Evolutionary conservation across 2,329 filamentous ascomycete species (phyloP), one percentile per base, ranked within the genome.

Genomic region (Botrytis galanthina): DNA sequence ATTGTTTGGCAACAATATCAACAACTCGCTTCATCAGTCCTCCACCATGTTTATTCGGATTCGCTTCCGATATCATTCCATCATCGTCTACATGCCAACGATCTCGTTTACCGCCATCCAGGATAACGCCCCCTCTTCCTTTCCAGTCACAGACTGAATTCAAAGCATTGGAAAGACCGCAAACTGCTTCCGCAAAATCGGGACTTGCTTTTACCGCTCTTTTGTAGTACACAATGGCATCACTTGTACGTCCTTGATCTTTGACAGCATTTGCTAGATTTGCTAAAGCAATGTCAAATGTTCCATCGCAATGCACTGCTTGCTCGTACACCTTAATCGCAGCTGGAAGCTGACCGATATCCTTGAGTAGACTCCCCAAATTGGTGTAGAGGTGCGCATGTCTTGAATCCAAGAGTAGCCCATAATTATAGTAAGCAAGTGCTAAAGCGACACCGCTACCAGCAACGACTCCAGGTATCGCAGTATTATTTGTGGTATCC

Each of bases 381-480:
- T 99, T 99, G 1, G 96, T 99, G 82, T 98, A 97, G 2, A 99
- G 88, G 82, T 99, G 96, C 18, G 97, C 96, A 82, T 99, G 96
- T 74, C 93, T 91, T 6, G 91, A 87, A 80, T 99, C 96, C 14
- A 99, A 87, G 63, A 90, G 89, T 29, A 99, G 85, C 9, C 96
- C 96, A 81, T 98, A 98, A 77, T 97, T 93, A 83, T 99, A 99
- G 81, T 98, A 99, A 12, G 93, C 90, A 76, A 99, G 86, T 26
- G 96, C 96, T 63, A 99, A 86, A 46, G 93, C 91, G 75, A 98
- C 88, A 20, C 96, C 95, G 81, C 93, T 98, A 4, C 95, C 95
- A 35, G 93, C 92, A 7, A 90, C 84, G 61, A 98, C 91, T 1
- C 95, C 95, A 22, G 94, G 92, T 71, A 96, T 90, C 22, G 83